Evolutionary conservation across 2,329 filamentous ascomycete species (phyloP), one percentile per base, ranked within the genome.

Genomic region (Ophiostoma ips): DNA sequence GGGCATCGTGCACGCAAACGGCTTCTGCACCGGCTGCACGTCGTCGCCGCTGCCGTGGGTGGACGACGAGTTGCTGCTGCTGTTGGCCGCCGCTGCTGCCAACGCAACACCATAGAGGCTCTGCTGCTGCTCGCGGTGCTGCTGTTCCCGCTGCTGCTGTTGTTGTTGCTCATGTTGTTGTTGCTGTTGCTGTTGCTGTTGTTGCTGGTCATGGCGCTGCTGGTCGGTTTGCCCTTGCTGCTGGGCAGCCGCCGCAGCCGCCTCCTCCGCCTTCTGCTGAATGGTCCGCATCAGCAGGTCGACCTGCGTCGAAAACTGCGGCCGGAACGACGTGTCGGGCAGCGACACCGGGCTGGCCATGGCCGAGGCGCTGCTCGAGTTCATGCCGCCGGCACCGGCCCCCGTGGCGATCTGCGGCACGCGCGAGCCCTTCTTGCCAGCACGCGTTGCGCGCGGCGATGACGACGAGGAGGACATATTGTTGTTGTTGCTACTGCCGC

Each of bases 241-340:
- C 24, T 44, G 34, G 55, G 49, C 55, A 49, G 55, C 57, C 57
- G 50, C 59, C 34, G 9, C 57, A 8, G 57, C 50, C 2, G 53
- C 50, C 2, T 61, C 57, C 9, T 71, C 67, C 19, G 72, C 66
- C 59, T 83, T 84, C 41, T 77, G 70, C 63, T 95, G 88, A 43
- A 95, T 90, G 1, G 83, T 79, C 64, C 83, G 87, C 87, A 95
- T 94, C 38, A 96, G 68, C 38, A 80, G 81, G 62, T 95, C 89
- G 35, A 95, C 81, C 52, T 87, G 79, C 0, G 88, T 95, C n/a
- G 77, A 75, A 62, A 89, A 90, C 53, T 76, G 73, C 36, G 64
- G 47, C 64, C 60, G 46, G 67, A 54, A 41, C 61, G 59, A 43
- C 63, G 58, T 11, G 63, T 55, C 55, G 24, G 48, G 47, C 16